phyloP scores from a whole-genome alignment of 345 rosid species.

The Sisymbrium altissimum region DNA sequence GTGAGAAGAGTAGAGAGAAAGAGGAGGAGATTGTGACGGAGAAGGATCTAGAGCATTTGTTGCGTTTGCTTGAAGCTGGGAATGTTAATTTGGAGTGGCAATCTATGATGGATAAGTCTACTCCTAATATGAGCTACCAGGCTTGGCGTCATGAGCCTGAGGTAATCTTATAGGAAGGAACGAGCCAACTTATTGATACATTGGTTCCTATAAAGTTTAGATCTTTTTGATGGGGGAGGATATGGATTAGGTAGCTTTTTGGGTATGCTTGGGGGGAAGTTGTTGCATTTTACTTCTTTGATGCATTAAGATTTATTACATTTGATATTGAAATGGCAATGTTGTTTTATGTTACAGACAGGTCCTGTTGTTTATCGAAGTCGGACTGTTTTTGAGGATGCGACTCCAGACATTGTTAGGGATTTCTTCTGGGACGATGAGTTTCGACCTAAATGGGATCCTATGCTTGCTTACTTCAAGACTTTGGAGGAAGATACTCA shows the following conservation, averaged over 20 bases:
- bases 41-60: slow-evolving; percentile 71
- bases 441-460: slow-evolving; percentile 93
- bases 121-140: slow-evolving; percentile 76
- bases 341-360: slow-evolving; percentile 47
- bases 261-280: neutral
- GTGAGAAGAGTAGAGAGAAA: slow-evolving; percentile 32
- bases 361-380: slow-evolving; percentile 70
- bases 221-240: neutral
- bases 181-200: neutral
- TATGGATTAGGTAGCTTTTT: neutral
- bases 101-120: slow-evolving; percentile 72
- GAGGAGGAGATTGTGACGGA: slow-evolving; percentile 56
- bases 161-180: slow-evolving; percentile 35
- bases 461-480: slow-evolving; percentile 74
- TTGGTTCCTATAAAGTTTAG: neutral
- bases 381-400: slow-evolving; percentile 93
- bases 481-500: slow-evolving; percentile 67
- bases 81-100: slow-evolving; percentile 83
- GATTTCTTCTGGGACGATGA: slow-evolving; percentile 99
- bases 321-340: slow-evolving; percentile 23
- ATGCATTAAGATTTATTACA: no score
- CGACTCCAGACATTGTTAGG: slow-evolving; percentile 78
- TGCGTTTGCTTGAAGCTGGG: slow-evolving; percentile 62
- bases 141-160: slow-evolving; percentile 93
- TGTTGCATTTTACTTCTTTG: neutral